A percentile compares a stretch with the other conserved stretches of the same genome.
These are phyloP conservation scores for Withania somnifera DNA, from an alignment of 305 asterid genomes.

Conservation along the genomic window DNA sequence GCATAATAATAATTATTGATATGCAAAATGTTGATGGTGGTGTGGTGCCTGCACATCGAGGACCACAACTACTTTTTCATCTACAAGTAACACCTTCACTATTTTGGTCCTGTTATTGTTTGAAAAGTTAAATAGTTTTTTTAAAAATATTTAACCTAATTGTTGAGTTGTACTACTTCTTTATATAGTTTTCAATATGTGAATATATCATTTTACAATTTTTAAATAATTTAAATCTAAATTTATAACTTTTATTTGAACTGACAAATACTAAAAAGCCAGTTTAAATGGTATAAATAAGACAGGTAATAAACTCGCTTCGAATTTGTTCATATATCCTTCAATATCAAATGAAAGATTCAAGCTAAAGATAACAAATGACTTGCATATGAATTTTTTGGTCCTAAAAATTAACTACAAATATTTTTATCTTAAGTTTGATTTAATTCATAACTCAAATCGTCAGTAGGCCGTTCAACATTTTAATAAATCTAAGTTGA, in stretches of 20 bases:
- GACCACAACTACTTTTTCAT: constrained; percentile 26
- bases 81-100: constrained; percentile 23
- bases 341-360: too few relatives aligned
- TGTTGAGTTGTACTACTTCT: not conserved
- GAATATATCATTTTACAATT: too few relatives aligned
- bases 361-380: too few relatives aligned
- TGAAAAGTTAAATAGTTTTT: too few relatives aligned
- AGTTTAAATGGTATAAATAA: not conserved
- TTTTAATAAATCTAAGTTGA: too few relatives aligned
- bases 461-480: too few relatives aligned
- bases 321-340: not conserved
- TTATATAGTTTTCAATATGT: not conserved
- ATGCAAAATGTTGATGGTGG: constrained; percentile 3
- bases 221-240: too few relatives aligned
- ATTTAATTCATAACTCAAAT: too few relatives aligned
- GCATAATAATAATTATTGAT: not conserved
- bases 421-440: not conserved
- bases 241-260: too few relatives aligned
- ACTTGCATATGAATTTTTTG: not conserved
- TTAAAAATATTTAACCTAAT: too few relatives aligned
- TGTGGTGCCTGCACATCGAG: constrained; percentile 5
- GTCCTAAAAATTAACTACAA: not conserved
- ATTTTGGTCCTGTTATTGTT: not conserved
- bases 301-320: not conserved
- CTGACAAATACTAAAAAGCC: not conserved